Evolutionary conservation across 2,329 filamentous ascomycete species (phyloP).

Genomic region (Monosporascus sp.): DNA sequence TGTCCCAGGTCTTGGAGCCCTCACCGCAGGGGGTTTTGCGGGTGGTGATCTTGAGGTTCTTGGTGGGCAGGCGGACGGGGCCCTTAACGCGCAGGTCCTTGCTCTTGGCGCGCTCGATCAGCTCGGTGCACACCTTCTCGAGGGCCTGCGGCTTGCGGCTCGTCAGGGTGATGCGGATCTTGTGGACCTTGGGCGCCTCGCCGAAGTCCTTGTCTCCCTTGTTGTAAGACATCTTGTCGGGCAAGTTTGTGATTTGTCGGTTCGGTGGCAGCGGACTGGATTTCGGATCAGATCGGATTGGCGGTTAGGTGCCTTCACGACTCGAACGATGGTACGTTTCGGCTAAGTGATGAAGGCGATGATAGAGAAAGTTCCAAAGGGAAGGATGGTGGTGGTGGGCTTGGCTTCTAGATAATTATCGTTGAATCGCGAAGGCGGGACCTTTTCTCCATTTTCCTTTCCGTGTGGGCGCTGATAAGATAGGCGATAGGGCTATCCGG

Average conservation of each 20-base stretch:
- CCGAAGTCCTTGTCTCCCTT: conserved; percentile 92
- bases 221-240: conserved; percentile 79
- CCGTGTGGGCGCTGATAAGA: not conserved
- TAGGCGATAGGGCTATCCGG: not conserved
- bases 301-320: conserved; percentile 59
- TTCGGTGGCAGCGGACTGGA: conserved; percentile 9
- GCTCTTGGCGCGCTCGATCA: conserved; percentile 96
- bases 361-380: conserved; percentile 11
- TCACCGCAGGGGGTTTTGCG: conserved; percentile 99
- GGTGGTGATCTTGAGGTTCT: conserved; percentile 94
- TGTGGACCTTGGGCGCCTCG: conserved; percentile 89
- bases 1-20: conserved; percentile 99
- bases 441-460: conserved; percentile 2
- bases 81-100: conserved; percentile 99
- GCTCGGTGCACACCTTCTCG: conserved; percentile 97
- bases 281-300: conserved; percentile 5
- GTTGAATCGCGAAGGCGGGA: not conserved
- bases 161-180: conserved; percentile 97
- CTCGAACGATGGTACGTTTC: conserved; percentile 66
- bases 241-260: conserved; percentile 14
- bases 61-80: conserved; percentile 94
- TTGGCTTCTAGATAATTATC: not conserved
- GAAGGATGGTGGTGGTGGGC: not conserved
- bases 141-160: conserved; percentile 90
- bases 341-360: conserved; percentile 73